Evolutionary conservation across 192 early-diverging fungal genomes (phyloP), one percentile per base, ranked within the genome.

Genomic region (Pilaira anomala): DNA sequence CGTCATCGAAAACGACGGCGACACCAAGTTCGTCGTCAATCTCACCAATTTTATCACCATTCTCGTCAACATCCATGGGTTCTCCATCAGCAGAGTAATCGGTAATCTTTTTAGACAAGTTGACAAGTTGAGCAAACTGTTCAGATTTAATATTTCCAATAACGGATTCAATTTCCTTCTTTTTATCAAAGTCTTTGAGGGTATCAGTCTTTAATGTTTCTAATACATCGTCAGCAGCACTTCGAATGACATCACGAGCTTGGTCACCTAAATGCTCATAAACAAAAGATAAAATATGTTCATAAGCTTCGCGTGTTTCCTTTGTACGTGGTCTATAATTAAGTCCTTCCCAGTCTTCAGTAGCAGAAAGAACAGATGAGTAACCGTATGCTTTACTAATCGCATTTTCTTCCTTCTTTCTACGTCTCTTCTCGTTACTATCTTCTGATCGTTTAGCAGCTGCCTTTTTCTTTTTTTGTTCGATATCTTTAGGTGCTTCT

Each of bases 1-100:
- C 94, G 48, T 95, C 96, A 63, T 95, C 96, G 76, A 99, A 96
- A 1, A 95, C 90, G 14, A 98, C 96, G 3, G 96, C 94, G 16
- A 98, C 92, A 48, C 95, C 96, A 11, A 88, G 72, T 65, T 94
- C 90, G 45, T 97, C 93, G 45, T 95, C 96, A 29, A 83, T 84
- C 5, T 80, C 85, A 50, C 72, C 87, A 6, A 69, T 79, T 7
- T 62, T 73, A 26, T 76, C 80, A 21, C 77, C 79, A 30, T 77
- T 81, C 42, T 84, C 83, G 42, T 88, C 92, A 3, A 76, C 81
- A 26, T 71, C 81, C 66, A 76, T 72, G 8, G 69, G 75, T 3
- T 80, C 83, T 2, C 74, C 75, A 7, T 81, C 81, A n/a, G 66
- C 82, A 3, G 70, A 59, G 50, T 91, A 99, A 66, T 99, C 97